Conservation (phyloP, 2,329 filamentous ascomycete species). For the Diaporthe eres region DNA sequence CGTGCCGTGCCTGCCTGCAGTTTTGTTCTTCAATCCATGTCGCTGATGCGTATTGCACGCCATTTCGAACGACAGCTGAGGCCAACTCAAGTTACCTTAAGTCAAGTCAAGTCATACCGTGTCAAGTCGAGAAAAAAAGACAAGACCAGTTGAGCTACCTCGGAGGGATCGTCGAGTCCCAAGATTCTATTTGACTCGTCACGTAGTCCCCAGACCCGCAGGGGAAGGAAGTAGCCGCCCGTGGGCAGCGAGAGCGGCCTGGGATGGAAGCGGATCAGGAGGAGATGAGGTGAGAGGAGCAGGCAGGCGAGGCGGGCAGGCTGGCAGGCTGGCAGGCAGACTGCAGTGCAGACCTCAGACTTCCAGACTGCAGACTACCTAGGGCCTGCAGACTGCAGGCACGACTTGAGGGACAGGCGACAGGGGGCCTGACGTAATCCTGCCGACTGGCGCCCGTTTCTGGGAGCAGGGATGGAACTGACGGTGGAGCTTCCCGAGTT, state of each 20-base stretch:
- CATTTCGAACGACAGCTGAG: background rate
- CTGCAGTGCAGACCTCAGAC: background rate
- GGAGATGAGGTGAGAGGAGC: background rate
- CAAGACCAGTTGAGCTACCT: background rate
- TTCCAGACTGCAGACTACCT: background rate
- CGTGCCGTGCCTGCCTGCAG: background rate
- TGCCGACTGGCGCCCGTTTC: slow-evolving; percentile 10
- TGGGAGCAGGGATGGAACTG: slow-evolving; percentile 24
- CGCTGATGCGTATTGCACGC: background rate
- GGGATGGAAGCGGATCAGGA: slow-evolving; percentile 1
- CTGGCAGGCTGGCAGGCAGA: background rate
- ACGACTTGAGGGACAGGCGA: background rate
- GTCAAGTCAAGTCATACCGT: background rate
- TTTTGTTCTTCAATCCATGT: background rate
- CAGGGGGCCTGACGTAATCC: slow-evolving; percentile 20
- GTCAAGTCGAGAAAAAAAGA: background rate
- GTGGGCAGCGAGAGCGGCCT: background rate
- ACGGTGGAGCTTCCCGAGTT: slow-evolving; percentile 32
- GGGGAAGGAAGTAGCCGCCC: slow-evolving; percentile 17
- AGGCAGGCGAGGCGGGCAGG: background rate
- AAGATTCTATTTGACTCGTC: slow-evolving; percentile 21
- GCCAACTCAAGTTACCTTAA: background rate
- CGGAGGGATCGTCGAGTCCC: slow-evolving; percentile 1
- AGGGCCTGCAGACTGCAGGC: background rate
- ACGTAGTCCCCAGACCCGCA: slow-evolving; percentile 23